Evolutionary conservation across 192 early-diverging fungal genomes (phyloP), one percentile per base, ranked within the genome.

Genomic region (Oehlia diaphana): DNA sequence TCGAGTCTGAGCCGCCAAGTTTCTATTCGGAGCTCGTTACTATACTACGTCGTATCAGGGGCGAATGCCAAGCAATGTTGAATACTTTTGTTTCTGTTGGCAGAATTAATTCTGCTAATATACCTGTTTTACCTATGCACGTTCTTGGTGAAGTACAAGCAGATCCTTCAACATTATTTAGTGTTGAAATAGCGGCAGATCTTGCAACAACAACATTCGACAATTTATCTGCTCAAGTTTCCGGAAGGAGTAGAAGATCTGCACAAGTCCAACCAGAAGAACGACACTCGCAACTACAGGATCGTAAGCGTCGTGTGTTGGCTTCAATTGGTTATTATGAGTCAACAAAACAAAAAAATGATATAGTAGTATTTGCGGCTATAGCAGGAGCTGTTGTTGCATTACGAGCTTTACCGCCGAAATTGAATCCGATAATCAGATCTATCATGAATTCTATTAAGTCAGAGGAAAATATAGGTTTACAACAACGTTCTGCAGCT

Each of bases 371-470:
- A n/a, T 83, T 86, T 64, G 92, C 94, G 0, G 88, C 90, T 23
- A 85, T 92, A 33, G 93, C 96, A n/a, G 88, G 92, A 0, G 95
- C 96, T 2, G 87, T 96, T 3, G 92, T 97, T 0, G 89, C 90
- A 9, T 77, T 97, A 37, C 94, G 93, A 5, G 84, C 78, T 2
- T 84, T 98, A 14, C 97, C 98, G 9, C 73, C 85, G 0, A 97
- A 95, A 81, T 87, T 97, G 9, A 97, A 94, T 77, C 90, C 92
- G 0, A 84, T 99, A 10, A 91, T 98, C 66, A 91, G 96, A 31
- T 84, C 92, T 66, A 83, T 99, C 37, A 98, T 98, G 95, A 90
- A 92, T 16, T 77, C 62, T 35, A 71, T 69, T 19, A 86, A 90
- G 83, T 83, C 92, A 62, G 90, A 93, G 72, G 86, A 93, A 47